Percentiles rank a stretch among this genome's conserved stretches.
These are phyloP conservation scores for Brettanomyces nanus DNA, from an alignment of 805 yeast species.

Conservation along the genomic window DNA sequence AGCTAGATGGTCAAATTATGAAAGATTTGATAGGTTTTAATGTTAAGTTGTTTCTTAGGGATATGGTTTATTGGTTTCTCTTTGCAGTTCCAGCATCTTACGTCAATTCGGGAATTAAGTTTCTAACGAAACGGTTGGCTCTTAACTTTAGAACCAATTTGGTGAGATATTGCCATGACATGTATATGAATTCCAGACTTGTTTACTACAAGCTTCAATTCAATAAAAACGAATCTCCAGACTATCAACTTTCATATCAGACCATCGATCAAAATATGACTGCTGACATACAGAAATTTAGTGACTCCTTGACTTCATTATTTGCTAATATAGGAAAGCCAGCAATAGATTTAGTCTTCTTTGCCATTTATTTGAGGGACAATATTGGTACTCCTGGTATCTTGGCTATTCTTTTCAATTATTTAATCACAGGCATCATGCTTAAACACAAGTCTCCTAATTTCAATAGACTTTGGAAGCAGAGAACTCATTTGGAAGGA, in stretches of 20 bases:
- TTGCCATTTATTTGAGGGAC: conserved; percentile 75
- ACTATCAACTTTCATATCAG: conserved; percentile 33
- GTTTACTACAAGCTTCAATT: conserved; percentile 76
- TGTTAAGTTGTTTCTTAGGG: conserved; percentile 65
- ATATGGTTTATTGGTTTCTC: conserved; percentile 77
- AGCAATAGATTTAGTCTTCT: conserved; percentile 73
- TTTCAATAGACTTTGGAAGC: conserved; percentile 69
- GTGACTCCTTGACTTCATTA: conserved; percentile 72
- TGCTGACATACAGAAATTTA: conserved; percentile 73
- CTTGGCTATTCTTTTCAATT: conserved; percentile 71
- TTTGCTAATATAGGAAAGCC: conserved; percentile 92
- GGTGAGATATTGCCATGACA: conserved; percentile 81
- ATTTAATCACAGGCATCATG: conserved; percentile 68
- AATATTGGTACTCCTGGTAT: conserved; percentile 85
- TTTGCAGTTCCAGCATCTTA: conserved; percentile 91
- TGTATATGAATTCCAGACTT: conserved; percentile 72
- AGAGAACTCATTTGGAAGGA: conserved; percentile 75
- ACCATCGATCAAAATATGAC: conserved; percentile 85
- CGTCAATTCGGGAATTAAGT: conserved; percentile 84
- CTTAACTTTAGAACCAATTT: conserved; percentile 79
- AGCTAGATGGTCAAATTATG: conserved; percentile 86
- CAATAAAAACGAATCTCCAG: conserved; percentile 32
- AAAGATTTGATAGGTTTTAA: conserved; percentile 79
- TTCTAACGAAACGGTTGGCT: conserved; percentile 65
- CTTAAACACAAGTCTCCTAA: conserved; percentile 74